Evolutionary conservation across 176 grass and related monocot species (phyloP), one percentile per base, ranked within the genome.

Genomic region (Eleusine indica): DNA sequence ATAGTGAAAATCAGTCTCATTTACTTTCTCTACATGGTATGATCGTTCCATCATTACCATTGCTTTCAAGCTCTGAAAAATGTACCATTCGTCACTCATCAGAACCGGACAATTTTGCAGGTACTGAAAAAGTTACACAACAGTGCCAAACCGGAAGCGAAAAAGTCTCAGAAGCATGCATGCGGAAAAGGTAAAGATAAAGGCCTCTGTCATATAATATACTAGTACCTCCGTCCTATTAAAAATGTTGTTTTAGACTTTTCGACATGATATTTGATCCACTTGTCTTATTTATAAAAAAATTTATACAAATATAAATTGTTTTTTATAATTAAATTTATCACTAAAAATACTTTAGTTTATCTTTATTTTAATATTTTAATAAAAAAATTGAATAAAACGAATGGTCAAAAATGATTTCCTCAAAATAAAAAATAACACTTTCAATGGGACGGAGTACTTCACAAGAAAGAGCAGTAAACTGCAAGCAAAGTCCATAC

Each of bases 31-130:
- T 17, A 68, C 51, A 5, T 9, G 64, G 8, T 40, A 78, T 66
- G 65, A 80, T 81, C 66, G 32, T 57, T 58, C 25, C 37, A 68
- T 80, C 61, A 68, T 66, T 14, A 11, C 37, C 58, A 66, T 12
- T 74, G 29, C 47, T 57, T 80, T 80, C 54, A 8, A n/a, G 17
- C 74, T 67, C 70, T 37, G 61, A 46, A 66, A 14, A 57, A 37
- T 80, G n/a, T 43, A 73, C 58, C 21, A 44, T 54, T 25, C 77
- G 29, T 22, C 65, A 41, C 64, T 80, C 13, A 5, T 74, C 70
- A 57, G 37, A 81, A 52, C 22, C 47, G 6, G 35, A 76, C 70
- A 25, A 13, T 46, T 38, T 25, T 14, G 5, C 25, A 19, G 61
- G 7, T 75, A 19, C 62, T 4, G 42, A 13, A 73, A 69, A 81